Evolutionary conservation across 2,329 filamentous ascomycete genomes (phyloP), one percentile per base, ranked within the genome.

Genomic region (Phialophora tarda): DNA sequence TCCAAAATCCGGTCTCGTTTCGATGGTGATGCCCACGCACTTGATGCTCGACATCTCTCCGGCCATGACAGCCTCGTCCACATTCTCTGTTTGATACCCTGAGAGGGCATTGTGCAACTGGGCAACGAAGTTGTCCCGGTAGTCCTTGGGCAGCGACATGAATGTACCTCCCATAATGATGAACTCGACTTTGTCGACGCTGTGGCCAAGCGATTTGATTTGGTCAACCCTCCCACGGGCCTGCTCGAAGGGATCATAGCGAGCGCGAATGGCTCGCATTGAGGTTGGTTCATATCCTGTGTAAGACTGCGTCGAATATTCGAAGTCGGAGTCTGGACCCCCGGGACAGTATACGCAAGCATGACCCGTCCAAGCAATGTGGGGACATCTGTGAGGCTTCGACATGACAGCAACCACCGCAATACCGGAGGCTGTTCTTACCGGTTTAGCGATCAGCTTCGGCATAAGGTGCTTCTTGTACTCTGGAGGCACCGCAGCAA

Each of bases 161-260:
- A 99, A 99, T 0, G 95, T 99, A 71, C 95, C 95, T 67, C 95
- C 95, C 95, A 99, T 99, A 77, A 99, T 97, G 76, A 99, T 99
- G 79, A 98, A 99, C 82, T 99, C 95, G 26, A 99, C 95, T 79
- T 99, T 99, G 81, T 99, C 95, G 56, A 99, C 95, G 54, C 92
- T 97, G 79, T 99, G 95, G 0, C 95, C 95, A 0, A 99, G 85
- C 1, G 92, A 91, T 78, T 96, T 96, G 76, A 99, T 92, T 81
- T 99, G 95, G 74, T 99, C 96, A 5, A 99, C 94, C 72, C 95
- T 88, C 50, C 95, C 95, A 77, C 95, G 86, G 17, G 95, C 95
- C 82, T 99, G 95, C 79, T 99, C 95, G 73, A 97, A 99, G 0
- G 95, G 95, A 75, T 99, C 96, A 76, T 99, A 99, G 59, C 96